Percentiles rank a stretch among this genome's conserved stretches.
Conservation (phyloP, 768 basidiomycete species). For the Melanogaster broomeanus region DNA sequence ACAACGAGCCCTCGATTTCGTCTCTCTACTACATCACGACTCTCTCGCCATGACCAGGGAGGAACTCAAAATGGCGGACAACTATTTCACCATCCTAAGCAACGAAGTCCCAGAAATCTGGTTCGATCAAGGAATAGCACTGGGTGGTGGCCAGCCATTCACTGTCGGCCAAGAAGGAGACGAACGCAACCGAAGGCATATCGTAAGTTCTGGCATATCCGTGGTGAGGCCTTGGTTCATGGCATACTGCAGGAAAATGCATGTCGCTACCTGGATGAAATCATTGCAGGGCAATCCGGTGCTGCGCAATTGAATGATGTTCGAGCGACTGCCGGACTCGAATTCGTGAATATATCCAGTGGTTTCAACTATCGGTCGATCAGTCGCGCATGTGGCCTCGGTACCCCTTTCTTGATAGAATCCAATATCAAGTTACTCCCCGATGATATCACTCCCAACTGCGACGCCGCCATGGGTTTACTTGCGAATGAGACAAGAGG, state of each 20-base stretch:
- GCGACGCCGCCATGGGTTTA: conserved; percentile 38
- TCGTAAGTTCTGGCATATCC: conserved; percentile 46
- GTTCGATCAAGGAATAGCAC: conserved; percentile 63
- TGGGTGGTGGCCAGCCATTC: conserved; percentile 62
- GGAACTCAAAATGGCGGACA: conserved; percentile 67
- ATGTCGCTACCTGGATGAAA: conserved; percentile 42
- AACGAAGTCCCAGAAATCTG: conserved; percentile 60
- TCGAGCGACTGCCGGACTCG: neutral
- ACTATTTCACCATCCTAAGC: conserved; percentile 61
- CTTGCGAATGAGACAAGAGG: conserved; percentile 43
- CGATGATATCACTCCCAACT: conserved; percentile 21
- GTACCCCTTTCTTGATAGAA: conserved; percentile 50
- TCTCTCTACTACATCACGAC: conserved; percentile 42
- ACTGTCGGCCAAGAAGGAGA: conserved; percentile 60
- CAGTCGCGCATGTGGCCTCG: conserved; percentile 43
- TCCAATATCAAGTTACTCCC: conserved; percentile 52
- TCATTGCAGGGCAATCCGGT: conserved; percentile 11
- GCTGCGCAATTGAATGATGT: neutral
- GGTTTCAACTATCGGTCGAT: conserved; percentile 4
- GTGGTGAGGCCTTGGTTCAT: neutral
- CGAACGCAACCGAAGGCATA: conserved; percentile 57
- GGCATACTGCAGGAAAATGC: conserved; percentile 43
- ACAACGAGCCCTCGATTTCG: conserved; percentile 45
- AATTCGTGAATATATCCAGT: conserved; percentile 10
- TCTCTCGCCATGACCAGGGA: conserved; percentile 46